Conservation (phyloP, 2,329 filamentous ascomycete genomes). For the Mycogone perniciosa region DNA sequence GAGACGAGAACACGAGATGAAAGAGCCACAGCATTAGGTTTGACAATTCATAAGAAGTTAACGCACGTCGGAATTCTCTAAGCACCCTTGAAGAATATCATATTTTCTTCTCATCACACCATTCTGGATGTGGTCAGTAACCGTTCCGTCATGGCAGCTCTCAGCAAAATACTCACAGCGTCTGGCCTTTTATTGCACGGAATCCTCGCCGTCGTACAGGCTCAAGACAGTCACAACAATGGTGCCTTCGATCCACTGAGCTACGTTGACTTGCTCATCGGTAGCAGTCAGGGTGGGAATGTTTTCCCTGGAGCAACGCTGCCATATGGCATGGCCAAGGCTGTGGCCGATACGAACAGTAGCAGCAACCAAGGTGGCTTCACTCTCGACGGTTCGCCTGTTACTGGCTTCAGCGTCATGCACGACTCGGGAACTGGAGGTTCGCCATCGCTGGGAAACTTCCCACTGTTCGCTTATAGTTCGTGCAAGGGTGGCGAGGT, state of each 20-base stretch:
- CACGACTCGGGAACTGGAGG: conserved; percentile 55
- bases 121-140: background rate
- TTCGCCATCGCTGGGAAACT: conserved; percentile 62
- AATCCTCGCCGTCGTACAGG: background rate
- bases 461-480: conserved; percentile 63
- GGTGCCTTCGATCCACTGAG: conserved; percentile 19
- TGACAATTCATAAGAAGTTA: too few relatives aligned
- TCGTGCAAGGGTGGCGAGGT: conserved; percentile 56
- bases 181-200: background rate
- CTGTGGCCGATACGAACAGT: conserved; percentile 41
- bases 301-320: conserved; percentile 39
- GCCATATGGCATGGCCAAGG: conserved; percentile 48
- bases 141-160: background rate
- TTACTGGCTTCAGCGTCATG: conserved; percentile 52
- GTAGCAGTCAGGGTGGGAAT: conserved; percentile 29
- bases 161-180: background rate
- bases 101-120: background rate
- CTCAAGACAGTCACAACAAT: background rate
- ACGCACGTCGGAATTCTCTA: too few relatives aligned
- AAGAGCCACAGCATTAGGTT: too few relatives aligned
- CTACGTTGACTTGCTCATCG: conserved; percentile 34
- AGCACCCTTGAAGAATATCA: background rate
- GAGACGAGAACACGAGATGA: background rate
- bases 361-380: conserved; percentile 52
- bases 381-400: conserved; percentile 41